Evolutionary conservation across 352 stramenopile genomes (phyloP).

Genomic region (Phytophthora pini): DNA sequence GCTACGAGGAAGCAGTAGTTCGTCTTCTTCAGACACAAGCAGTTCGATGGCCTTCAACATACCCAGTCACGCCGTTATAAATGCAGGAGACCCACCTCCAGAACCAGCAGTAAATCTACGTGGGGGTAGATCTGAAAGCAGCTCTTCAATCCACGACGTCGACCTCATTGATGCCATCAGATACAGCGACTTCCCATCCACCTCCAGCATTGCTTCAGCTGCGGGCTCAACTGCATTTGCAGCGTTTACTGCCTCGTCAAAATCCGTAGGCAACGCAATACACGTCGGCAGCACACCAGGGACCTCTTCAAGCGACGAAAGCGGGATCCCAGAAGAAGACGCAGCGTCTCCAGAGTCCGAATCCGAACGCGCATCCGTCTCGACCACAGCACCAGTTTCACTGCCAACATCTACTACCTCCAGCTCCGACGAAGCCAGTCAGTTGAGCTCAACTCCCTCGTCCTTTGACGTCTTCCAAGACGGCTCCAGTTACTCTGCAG

Average conservation of each 20-base stretch:
- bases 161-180: neutral
- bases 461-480: neutral
- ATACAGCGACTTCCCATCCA: neutral
- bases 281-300: neutral
- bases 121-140: neutral
- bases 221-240: too few relatives aligned
- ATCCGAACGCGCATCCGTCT: neutral
- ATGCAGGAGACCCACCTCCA: constrained; percentile 4
- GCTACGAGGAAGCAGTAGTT: constrained; percentile 10
- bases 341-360: neutral
- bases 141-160: constrained; percentile 7
- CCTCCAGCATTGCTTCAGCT: neutral
- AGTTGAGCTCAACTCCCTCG: neutral
- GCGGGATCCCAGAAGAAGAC: neutral
- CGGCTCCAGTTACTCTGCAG: constrained; percentile 9
- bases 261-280: too few relatives aligned
- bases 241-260: too few relatives aligned
- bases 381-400: neutral
- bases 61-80: neutral
- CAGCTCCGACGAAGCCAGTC: constrained; percentile 2
- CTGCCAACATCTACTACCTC: neutral
- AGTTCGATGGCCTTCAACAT: constrained; percentile 3
- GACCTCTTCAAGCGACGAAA: neutral
- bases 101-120: neutral
- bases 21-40: constrained; percentile 1